Conservation (phyloP, 805 yeast genomes). For the Grigorovia transvaalensis region DNA sequence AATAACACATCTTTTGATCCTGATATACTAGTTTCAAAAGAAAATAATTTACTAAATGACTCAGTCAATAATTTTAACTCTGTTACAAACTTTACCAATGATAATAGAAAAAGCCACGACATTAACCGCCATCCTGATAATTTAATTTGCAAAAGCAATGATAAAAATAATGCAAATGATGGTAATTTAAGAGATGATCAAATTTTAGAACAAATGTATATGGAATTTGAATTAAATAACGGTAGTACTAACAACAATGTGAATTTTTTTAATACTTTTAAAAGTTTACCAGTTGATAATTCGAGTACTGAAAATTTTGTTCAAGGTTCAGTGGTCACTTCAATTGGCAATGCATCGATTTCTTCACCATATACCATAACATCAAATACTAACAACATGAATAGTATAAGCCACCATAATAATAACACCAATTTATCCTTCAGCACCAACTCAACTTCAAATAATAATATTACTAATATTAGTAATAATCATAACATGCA, state of each 20-base stretch:
- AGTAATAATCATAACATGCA: background rate
- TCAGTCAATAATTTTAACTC: background rate
- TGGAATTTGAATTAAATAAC: constrained; percentile 21
- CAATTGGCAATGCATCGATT: constrained; percentile 2
- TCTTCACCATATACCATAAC: constrained; percentile 4
- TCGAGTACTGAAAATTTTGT: background rate
- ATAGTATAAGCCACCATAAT: background rate
- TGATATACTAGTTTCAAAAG: background rate
- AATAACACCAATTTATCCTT: background rate
- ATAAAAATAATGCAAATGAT: background rate
- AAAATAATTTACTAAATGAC: background rate
- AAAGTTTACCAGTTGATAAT: background rate
- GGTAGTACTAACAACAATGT: background rate
- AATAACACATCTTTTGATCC: background rate
- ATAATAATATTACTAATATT: background rate
- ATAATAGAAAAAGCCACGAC: background rate
- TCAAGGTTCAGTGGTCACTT: background rate
- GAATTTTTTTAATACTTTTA: constrained; percentile 2
- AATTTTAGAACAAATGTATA: constrained; percentile 13
- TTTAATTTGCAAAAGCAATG: too few relatives aligned
- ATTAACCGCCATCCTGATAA: background rate
- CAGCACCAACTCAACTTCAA: background rate
- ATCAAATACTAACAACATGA: background rate
- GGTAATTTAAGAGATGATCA: constrained; percentile 3
- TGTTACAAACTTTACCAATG: background rate